phyloP scores from a whole-genome alignment of 495 filamentous ascomycete species.

The Daldinia decipiens region DNA sequence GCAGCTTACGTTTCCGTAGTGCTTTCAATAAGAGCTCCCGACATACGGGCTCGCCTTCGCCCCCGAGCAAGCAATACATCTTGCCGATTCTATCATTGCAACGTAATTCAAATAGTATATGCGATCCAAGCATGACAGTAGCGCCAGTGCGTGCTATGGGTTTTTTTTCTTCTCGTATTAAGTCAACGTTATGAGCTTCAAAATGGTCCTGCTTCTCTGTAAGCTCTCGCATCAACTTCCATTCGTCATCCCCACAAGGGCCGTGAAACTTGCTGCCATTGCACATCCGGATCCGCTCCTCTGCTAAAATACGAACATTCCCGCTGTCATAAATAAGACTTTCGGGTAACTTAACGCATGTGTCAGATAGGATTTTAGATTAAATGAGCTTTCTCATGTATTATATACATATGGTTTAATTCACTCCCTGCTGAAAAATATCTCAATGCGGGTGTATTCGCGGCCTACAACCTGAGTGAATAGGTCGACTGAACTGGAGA shows the following conservation, averaged over 20 bases:
- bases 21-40: constrained; percentile 60
- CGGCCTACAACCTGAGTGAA: constrained; percentile 48
- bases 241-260: not conserved
- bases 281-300: constrained; percentile 35
- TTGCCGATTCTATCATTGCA: constrained; percentile 51
- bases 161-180: constrained; percentile 35
- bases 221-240: constrained; percentile 26
- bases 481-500: constrained; percentile 36
- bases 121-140: constrained; percentile 66
- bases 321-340: constrained; percentile 63
- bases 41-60: constrained; percentile 41
- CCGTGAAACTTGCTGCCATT: constrained; percentile 51
- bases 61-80: constrained; percentile 66
- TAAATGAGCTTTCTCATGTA: constrained; percentile 41
- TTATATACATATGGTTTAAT: constrained; percentile 44
- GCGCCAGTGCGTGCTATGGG: constrained; percentile 64
- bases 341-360: constrained; percentile 41
- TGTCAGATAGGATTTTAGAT: constrained; percentile 9
- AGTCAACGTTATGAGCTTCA: constrained; percentile 14
- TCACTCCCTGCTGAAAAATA: constrained; percentile 43
- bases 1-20: constrained; percentile 47
- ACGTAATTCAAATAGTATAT: constrained; percentile 60
- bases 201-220: constrained; percentile 23
- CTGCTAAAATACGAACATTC: constrained; percentile 48
- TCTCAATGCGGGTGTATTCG: constrained; percentile 38